These are phyloP conservation scores for Ensete ventricosum DNA, from an alignment of 176 grass and related monocot species.

Conservation along the genomic window DNA sequence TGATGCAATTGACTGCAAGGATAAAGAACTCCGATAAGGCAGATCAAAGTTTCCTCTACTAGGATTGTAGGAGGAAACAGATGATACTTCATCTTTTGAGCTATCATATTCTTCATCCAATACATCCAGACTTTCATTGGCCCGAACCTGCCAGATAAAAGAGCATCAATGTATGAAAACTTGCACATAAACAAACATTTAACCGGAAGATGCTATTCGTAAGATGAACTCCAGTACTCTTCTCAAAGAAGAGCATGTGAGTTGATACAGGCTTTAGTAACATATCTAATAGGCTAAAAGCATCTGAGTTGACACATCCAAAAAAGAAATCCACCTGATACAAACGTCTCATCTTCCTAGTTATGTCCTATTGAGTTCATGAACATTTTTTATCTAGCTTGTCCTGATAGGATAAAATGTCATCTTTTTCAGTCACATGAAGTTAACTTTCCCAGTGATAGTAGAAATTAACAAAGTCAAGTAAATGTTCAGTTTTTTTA, in stretches of 20 bases:
- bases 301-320: neutral
- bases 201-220: neutral
- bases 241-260: neutral
- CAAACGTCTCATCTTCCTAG: neutral
- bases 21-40: slow-evolving; percentile 53
- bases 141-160: slow-evolving; percentile 44
- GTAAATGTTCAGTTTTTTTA: neutral
- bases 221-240: neutral
- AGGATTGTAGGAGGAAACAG: slow-evolving; percentile 86
- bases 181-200: slow-evolving; percentile 13
- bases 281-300: neutral
- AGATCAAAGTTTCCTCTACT: slow-evolving; percentile 56
- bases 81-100: slow-evolving; percentile 94
- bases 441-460: too few species aligned
- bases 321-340: neutral
- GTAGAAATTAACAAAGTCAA: too few species aligned
- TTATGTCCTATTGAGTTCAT: neutral
- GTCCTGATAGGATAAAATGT: neutral
- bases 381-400: neutral
- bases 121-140: slow-evolving; percentile 65
- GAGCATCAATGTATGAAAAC: slow-evolving; percentile 3
- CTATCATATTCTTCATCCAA: slow-evolving; percentile 90
- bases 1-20: slow-evolving; percentile 60
- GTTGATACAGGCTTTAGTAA: neutral
- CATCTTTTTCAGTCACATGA: neutral